Conservation (phyloP, 176 grass and related monocot species). For the Triticum monococcum region DNA sequence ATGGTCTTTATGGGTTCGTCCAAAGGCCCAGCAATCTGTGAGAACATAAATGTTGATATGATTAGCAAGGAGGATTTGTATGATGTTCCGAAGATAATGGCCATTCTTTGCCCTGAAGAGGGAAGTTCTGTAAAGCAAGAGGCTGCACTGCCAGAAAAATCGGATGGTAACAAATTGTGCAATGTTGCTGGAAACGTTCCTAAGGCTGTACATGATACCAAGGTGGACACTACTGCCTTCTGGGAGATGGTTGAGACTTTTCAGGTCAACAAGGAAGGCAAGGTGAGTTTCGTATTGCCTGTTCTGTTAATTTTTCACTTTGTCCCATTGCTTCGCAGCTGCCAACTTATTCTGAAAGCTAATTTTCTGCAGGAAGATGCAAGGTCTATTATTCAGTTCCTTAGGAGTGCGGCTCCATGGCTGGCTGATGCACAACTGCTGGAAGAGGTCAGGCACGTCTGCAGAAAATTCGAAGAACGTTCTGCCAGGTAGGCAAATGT, state of each 20-base stretch:
- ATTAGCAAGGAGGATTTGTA: slow-evolving; percentile 35
- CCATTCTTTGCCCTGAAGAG: slow-evolving; percentile 31
- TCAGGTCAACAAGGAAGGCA: slow-evolving; percentile 23
- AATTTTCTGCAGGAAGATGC: slow-evolving; percentile 34
- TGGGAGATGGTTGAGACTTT: slow-evolving; percentile 39
- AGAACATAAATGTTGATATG: slow-evolving; percentile 33
- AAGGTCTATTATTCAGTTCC: slow-evolving; percentile 10
- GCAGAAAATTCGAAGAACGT: slow-evolving; percentile 19
- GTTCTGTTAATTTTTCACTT: neutral
- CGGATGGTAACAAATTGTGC: neutral
- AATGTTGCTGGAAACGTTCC: neutral
- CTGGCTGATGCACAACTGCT: slow-evolving; percentile 15
- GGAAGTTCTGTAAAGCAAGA: neutral
- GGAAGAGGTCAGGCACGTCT: slow-evolving; percentile 21
- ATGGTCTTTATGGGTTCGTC: slow-evolving; percentile 55
- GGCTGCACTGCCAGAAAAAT: neutral
- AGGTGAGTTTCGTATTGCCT: slow-evolving; percentile 32
- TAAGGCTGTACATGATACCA: neutral
- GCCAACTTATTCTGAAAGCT: neutral
- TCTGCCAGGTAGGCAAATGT: slow-evolving; percentile 27
- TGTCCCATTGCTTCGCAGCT: neutral
- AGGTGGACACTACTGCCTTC: neutral
- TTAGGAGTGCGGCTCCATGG: slow-evolving; percentile 16
- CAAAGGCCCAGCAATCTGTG: neutral
- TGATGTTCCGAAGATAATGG: slow-evolving; percentile 30